Base-by-base conservation (phyloP, 2,329 filamentous ascomycete species). In the Neonectria faginata region DNA sequence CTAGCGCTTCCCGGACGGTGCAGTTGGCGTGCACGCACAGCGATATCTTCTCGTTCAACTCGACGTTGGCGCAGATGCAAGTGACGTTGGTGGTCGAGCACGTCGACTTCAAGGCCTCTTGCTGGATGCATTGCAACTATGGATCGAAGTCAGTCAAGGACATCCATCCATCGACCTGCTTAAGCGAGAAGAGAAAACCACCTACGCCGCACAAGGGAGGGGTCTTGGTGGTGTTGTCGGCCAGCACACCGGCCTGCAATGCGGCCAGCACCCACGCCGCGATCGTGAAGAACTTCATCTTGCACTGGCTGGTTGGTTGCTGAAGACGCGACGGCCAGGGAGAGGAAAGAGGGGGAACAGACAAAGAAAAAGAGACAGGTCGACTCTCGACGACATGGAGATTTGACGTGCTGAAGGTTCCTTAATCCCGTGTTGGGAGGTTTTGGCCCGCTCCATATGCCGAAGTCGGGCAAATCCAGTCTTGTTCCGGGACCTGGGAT, bases 31-130 rank as follows among this genome's bases (percentile, higher is more conserved):
- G 25, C 9, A 68, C 70, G 14, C 71, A 73, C 11, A 52, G 57
- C 6, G 67, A 48, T 9, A 71, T 72, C 42, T 64, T 54, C 41
- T 61, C 25, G 42, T 66, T 72, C 29, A 73, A 57, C 51, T 70
- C 63, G 6, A 62, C 67, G 39, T 73, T 70, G 55, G 64, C 66
- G 60, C 71, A 73, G n/a, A 73, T 62, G n/a, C 71, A 73, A 4
- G 62, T 57, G 5, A 54, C 55, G 39, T 73, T 66, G 3, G 66
- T 67, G 4, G 67, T 22, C 11, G 57, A 54, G 31, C 68, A 72
- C 7, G 57, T 42, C 20, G 62, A 64, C 36, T 60, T 59, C 25
- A 55, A 8, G 16, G 45, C 42, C 57, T 60, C 52, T 27, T 18
- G 50, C 47, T 58, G 55, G 20, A 73, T 72, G 47, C 71, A 73